phyloP scores from a whole-genome alignment of 2,329 filamentous ascomycete genomes.

The Alternaria metachromatica region DNA sequence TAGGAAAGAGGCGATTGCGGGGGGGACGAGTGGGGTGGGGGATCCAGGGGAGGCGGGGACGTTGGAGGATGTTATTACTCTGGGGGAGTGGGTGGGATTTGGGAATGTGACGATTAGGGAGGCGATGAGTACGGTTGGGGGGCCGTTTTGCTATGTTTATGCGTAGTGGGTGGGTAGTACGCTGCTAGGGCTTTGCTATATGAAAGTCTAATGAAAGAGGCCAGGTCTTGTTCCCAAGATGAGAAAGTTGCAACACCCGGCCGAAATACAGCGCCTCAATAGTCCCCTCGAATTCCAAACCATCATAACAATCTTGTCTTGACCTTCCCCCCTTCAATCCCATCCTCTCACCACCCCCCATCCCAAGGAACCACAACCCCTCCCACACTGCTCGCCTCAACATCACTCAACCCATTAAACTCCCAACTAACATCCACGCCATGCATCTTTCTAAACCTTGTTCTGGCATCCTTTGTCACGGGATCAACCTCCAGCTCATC shows the following conservation, averaged over 20 bases:
- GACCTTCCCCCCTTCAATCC: too few relatives aligned
- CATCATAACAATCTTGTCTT: neutral
- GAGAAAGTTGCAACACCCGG: neutral
- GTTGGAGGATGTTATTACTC: conserved; percentile 52
- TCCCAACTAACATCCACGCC: conserved; percentile 44
- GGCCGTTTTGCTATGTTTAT: conserved; percentile 58
- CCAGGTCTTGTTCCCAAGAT: neutral
- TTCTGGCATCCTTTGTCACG: conserved; percentile 41
- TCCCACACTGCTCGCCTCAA: neutral
- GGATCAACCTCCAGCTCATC: conserved; percentile 55
- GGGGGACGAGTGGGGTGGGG: conserved; percentile 53
- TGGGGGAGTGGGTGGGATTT: conserved; percentile 45
- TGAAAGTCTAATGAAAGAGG: neutral
- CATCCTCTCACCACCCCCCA: neutral
- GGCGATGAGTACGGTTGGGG: conserved; percentile 53
- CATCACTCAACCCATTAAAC: conserved; percentile 32
- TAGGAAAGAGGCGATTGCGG: conserved; percentile 50
- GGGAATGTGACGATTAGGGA: conserved; percentile 43
- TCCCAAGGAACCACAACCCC: neutral
- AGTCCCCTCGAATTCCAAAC: neutral
- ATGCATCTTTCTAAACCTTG: conserved; percentile 38
- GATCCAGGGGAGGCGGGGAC: conserved; percentile 45
- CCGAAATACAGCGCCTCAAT: neutral
- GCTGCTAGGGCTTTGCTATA: neutral
- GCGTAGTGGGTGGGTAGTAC: conserved; percentile 7